Evolutionary conservation across 2,329 filamentous ascomycete genomes (phyloP), one percentile per base, ranked within the genome.

Genomic region (Neurospora crassa): DNA sequence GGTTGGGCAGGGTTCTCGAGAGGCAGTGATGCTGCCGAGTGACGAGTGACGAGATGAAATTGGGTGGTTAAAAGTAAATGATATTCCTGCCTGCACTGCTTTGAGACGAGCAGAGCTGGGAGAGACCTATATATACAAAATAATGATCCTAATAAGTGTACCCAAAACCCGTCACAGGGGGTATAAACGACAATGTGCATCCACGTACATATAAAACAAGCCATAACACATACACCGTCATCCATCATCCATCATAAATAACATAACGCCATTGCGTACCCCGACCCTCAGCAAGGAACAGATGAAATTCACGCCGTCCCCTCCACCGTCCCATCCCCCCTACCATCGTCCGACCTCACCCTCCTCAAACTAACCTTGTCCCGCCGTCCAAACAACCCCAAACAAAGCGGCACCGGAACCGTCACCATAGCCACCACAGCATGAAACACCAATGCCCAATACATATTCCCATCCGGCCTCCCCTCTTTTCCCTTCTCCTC

Each of bases 381-480:
- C 24, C 74, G 70, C 18, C 89, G 81, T 0, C 93, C 92, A 79
- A 94, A 91, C 63, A 91, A 76, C 0, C 93, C 93, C 41, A 97
- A 78, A 16, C 84, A 85, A 72, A 96, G 75, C 1, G 92, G 90
- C 68, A 92, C 79, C 10, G 92, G 91, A 63, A 91, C 84, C 11
- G 88, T 87, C 8, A 84, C 86, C 70, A 90, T 79, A 0, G 89
- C 88, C 11, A 97, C 72, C 2, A 93, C 89, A 1, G 92, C 92
- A 75, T 94, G 87, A 78, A 97, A 96, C 29, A 97, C 85, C 73
- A 97, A 83, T 0, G 91, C 89, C 29, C 86, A 84, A 76, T 86
- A 87, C 92, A 97, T 94, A 77, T 94, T 91, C 20, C 81, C 80
- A 18, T 63, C 53, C 0, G 91, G 90, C 16, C 91, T 92, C 43